Conservation (phyloP, 768 basidiomycete genomes). For the Russula sp. region DNA sequence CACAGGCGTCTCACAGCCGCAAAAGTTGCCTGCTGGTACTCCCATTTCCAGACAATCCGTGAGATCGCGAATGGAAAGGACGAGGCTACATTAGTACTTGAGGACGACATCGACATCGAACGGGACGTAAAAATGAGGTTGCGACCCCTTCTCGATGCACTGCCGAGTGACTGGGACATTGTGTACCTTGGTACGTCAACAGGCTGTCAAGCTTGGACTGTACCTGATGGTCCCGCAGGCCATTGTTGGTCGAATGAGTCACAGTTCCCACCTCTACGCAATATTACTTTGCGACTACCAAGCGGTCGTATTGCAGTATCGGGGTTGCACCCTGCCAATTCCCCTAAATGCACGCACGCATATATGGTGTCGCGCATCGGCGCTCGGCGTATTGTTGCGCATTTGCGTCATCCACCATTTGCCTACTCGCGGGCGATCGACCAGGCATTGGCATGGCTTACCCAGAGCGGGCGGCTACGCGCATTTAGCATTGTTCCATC, state of each 20-base stretch:
- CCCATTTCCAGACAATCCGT: conserved; percentile 50
- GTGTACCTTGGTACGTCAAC: conserved; percentile 53
- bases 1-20: conserved; percentile 48
- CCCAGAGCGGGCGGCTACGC: conserved; percentile 46
- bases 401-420: conserved; percentile 56
- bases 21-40: conserved; percentile 67
- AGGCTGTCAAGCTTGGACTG: not conserved
- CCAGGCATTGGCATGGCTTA: conserved; percentile 63
- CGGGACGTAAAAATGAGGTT: conserved; percentile 42
- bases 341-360: conserved; percentile 68
- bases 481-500: conserved; percentile 63
- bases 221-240: conserved; percentile 34
- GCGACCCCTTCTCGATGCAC: conserved; percentile 37
- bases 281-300: conserved; percentile 10
- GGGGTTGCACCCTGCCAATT: conserved; percentile 47
- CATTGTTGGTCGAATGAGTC: conserved; percentile 77
- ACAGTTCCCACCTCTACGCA: conserved; percentile 33
- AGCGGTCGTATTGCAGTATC: conserved; percentile 17
- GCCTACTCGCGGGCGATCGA: conserved; percentile 75
- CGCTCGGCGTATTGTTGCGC: conserved; percentile 51
- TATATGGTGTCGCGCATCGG: conserved; percentile 55
- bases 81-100: conserved; percentile 50
- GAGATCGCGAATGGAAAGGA: conserved; percentile 30
- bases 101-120: conserved; percentile 80
- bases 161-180: conserved; percentile 65